Evolutionary conservation across 768 basidiomycete genomes (phyloP).

Genomic region (Strobilomyces dryophilus): DNA sequence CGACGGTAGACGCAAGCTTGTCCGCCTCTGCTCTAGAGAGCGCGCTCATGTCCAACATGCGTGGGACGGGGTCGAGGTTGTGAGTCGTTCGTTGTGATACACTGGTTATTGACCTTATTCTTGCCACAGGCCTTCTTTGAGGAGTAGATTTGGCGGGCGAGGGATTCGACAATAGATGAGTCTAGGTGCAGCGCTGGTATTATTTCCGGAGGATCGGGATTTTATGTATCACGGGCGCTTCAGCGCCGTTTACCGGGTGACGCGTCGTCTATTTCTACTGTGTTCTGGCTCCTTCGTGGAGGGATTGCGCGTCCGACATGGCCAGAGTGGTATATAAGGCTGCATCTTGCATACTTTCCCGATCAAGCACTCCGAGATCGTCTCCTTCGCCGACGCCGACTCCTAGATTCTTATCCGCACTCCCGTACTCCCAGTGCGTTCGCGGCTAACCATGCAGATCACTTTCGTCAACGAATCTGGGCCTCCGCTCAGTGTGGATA

Average conservation of each 20-base stretch:
- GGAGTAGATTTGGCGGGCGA: conserved; percentile 28
- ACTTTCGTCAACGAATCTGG: conserved; percentile 71
- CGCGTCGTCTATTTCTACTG: conserved; percentile 18
- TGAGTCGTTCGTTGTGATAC: conserved; percentile 37
- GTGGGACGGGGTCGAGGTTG: conserved; percentile 63
- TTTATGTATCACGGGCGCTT: background rate
- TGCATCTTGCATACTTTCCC: conserved; percentile 15
- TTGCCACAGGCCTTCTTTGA: conserved; percentile 31
- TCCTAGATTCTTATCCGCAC: conserved; percentile 1
- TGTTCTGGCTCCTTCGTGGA: conserved; percentile 21
- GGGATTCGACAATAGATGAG: conserved; percentile 25
- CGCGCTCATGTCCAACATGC: conserved; percentile 72
- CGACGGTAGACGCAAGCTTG: conserved; percentile 57
- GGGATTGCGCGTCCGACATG: conserved; percentile 16
- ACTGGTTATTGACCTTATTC: background rate
- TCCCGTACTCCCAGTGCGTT: background rate
- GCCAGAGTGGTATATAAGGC: conserved; percentile 12
- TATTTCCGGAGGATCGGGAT: background rate
- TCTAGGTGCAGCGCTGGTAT: background rate
- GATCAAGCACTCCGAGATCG: conserved; percentile 19
- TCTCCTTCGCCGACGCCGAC: background rate
- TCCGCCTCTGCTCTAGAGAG: conserved; percentile 80
- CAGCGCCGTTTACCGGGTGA: conserved; percentile 16
- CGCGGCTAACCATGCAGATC: conserved; percentile 51
- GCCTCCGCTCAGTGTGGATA: conserved; percentile 59